phyloP scores from a whole-genome alignment of 352 stramenopile species.

The Phytophthora pluvialis region DNA sequence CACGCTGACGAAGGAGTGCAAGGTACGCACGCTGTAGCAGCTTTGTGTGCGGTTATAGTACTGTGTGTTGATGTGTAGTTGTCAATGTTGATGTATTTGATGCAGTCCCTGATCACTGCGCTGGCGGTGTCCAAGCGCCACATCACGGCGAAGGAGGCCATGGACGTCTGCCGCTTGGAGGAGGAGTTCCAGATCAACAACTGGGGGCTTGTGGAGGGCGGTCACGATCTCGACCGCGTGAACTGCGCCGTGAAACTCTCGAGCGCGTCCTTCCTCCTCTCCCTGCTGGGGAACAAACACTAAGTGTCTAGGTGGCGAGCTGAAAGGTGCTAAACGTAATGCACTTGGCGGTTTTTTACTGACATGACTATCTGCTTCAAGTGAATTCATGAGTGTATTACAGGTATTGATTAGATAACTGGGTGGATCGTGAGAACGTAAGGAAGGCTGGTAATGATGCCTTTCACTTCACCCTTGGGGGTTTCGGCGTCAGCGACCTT shows the following conservation, averaged over 20 bases:
- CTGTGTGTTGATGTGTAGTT: background rate
- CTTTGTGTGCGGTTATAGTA: background rate
- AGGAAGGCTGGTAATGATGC: conserved; percentile 2
- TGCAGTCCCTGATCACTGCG: conserved; percentile 82
- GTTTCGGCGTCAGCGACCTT: conserved; percentile 29
- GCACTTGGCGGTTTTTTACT: conserved; percentile 5
- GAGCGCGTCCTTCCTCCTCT: conserved; percentile 87
- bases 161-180: conserved; percentile 83
- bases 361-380: background rate
- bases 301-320: conserved; percentile 19
- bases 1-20: conserved; percentile 86
- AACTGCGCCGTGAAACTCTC: conserved; percentile 86
- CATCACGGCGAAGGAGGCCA: conserved; percentile 86
- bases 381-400: conserved; percentile 5
- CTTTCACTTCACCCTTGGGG: conserved; percentile 54
- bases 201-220: conserved; percentile 89
- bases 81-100: conserved; percentile 9
- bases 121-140: conserved; percentile 85
- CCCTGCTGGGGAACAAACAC: conserved; percentile 77
- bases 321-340: conserved; percentile 10
- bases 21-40: conserved; percentile 41
- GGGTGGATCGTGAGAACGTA: conserved; percentile 15
- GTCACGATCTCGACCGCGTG: conserved; percentile 89
- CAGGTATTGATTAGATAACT: background rate
- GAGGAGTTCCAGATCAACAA: conserved; percentile 91